Conservation (phyloP, 2,329 filamentous ascomycete genomes). For the Geosmithia putterillii region DNA sequence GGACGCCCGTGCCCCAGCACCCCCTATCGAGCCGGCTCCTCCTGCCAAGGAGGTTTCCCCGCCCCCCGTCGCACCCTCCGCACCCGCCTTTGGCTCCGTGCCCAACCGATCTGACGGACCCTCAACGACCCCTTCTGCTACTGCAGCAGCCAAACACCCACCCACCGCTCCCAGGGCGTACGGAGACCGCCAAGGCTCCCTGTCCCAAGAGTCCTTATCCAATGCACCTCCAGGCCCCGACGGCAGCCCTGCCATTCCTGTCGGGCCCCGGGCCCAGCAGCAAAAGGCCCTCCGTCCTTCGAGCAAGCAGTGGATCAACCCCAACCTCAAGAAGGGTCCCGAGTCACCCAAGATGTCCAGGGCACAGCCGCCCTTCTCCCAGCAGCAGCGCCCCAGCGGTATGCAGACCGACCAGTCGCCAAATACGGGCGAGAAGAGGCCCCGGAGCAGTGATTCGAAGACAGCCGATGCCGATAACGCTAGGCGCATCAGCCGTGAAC, state of each 20-base stretch:
- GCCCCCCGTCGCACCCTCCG: constrained; percentile 43
- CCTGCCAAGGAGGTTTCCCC: constrained; percentile 41
- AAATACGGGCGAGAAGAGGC: constrained; percentile 30
- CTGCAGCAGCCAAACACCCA: constrained; percentile 32
- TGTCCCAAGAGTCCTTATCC: constrained; percentile 6
- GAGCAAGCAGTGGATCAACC: constrained; percentile 49
- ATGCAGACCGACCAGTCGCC: constrained; percentile 23
- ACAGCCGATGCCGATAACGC: constrained; percentile 19
- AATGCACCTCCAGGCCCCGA: constrained; percentile 26
- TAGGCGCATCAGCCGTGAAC: constrained; percentile 22
- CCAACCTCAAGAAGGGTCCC: constrained; percentile 35
- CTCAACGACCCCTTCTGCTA: constrained; percentile 12
- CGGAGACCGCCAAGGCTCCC: constrained; percentile 35
- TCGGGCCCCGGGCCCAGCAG: constrained; percentile 40
- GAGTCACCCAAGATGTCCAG: constrained; percentile 40
- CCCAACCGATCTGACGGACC: constrained; percentile 30
- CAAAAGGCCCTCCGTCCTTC: constrained; percentile 32
- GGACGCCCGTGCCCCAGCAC: constrained; percentile 31
- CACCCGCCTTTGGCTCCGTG: constrained; percentile 44
- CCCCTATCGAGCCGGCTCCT: constrained; percentile 31
- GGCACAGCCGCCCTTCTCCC: constrained; percentile 27
- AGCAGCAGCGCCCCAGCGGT: constrained; percentile 20
- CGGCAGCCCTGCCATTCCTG: constrained; percentile 35
- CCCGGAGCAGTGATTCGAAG: constrained; percentile 41
- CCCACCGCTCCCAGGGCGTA: constrained; percentile 42